Conservation (phyloP, 352 stramenopile species). For the Poterioochromonas sp. region DNA sequence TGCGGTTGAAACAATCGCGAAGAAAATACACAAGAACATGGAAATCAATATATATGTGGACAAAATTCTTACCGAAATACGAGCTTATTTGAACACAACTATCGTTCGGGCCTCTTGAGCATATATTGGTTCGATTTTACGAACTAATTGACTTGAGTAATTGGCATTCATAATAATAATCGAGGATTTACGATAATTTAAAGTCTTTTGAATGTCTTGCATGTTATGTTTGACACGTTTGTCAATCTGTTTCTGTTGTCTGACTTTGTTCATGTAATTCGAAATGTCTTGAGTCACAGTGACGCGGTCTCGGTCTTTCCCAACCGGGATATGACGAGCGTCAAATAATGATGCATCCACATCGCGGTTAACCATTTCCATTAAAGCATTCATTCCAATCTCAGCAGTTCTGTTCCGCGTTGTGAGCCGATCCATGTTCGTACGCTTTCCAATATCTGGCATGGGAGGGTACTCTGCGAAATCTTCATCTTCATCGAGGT, state of each 20-base stretch:
- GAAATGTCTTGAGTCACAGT: neutral
- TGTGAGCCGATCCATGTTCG: constrained; percentile 6
- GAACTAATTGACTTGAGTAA: neutral
- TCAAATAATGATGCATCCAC: neutral
- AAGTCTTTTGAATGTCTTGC: neutral
- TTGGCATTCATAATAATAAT: constrained; percentile 30
- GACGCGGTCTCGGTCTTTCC: constrained; percentile 2
- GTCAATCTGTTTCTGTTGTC: neutral
- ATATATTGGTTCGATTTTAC: constrained; percentile 20
- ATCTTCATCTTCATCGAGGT: neutral
- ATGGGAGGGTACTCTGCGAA: neutral
- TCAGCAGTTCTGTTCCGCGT: neutral
- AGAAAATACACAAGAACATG: too few species aligned
- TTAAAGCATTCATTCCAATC: neutral
- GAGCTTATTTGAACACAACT: neutral
- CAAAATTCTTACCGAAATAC: too few species aligned
- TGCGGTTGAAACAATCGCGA: too few species aligned
- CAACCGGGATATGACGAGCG: constrained; percentile 2
- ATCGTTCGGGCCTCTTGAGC: constrained; percentile 23
- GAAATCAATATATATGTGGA: too few species aligned
- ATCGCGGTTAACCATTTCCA: neutral
- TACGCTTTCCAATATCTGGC: constrained; percentile 9
- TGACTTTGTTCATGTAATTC: neutral
- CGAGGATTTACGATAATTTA: constrained; percentile 18
- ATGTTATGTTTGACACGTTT: neutral